Evolutionary conservation across 1,284 basidiomycete species (phyloP).

Genomic region (Ustilago sp.): DNA sequence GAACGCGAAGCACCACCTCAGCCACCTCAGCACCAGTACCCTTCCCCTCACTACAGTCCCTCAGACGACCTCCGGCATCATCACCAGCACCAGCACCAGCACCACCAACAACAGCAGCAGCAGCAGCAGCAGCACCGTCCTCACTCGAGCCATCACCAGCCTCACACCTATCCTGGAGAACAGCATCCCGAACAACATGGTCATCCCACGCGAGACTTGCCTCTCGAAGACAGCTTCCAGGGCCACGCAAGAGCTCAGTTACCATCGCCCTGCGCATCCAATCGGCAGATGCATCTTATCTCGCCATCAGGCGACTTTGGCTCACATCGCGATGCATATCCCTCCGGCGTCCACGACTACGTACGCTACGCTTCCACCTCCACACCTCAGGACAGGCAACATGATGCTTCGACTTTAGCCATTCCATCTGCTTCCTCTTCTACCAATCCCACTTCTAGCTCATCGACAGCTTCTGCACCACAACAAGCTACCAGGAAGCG

Average conservation of each 20-base stretch:
- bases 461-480: conserved; percentile 4
- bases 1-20: conserved; percentile 13
- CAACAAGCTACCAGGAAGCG: conserved; percentile 23
- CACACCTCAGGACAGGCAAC: conserved; percentile 3
- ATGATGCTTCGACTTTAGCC: neutral
- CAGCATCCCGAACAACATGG: conserved; percentile 11
- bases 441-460: conserved; percentile 6
- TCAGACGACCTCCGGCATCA: conserved; percentile 4
- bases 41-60: neutral
- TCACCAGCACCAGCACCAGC: conserved; percentile 12
- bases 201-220: conserved; percentile 3
- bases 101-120: neutral
- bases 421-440: neutral
- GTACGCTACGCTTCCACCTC: conserved; percentile 2
- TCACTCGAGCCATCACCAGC: neutral
- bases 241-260: conserved; percentile 5
- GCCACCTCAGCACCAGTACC: conserved; percentile 2
- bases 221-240: conserved; percentile 4
- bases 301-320: conserved; percentile 10
- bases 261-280: conserved; percentile 10
- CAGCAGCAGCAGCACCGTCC: neutral
- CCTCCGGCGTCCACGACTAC: neutral
- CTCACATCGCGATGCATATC: conserved; percentile 7
- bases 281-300: neutral
- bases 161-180: neutral